These are phyloP conservation scores for Phytophthora citrophthora DNA, from an alignment of 352 stramenopile genomes.

Conservation along the genomic window DNA sequence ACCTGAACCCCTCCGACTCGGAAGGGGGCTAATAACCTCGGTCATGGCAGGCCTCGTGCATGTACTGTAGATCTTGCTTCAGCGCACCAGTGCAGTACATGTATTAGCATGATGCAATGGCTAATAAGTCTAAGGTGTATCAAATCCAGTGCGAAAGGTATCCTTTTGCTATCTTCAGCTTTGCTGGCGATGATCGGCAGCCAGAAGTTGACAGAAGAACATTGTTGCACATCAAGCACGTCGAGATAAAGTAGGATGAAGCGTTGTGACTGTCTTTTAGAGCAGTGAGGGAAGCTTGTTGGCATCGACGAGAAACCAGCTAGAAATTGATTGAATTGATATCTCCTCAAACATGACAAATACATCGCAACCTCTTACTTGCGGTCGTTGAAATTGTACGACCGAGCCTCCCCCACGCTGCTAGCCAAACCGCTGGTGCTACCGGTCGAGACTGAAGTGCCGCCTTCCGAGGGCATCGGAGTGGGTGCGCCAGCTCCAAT, in stretches of 20 bases:
- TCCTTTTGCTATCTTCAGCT: neutral
- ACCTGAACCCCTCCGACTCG: no score
- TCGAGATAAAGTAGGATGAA: neutral
- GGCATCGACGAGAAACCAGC: no score
- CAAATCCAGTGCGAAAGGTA: slow-evolving; percentile 39
- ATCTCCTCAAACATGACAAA: no score
- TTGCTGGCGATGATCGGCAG: neutral
- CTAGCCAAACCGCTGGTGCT: neutral
- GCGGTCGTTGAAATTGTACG: slow-evolving; percentile 11
- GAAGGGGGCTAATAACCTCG: no score
- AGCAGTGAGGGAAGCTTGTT: neutral
- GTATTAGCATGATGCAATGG: no score
- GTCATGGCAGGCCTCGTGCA: no score
- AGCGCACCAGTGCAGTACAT: no score
- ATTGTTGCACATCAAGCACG: slow-evolving; percentile 1
- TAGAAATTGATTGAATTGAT: no score
- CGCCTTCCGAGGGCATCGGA: slow-evolving; percentile 2
- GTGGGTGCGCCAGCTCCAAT: slow-evolving; percentile 7
- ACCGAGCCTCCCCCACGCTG: neutral
- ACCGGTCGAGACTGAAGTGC: neutral
- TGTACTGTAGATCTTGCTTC: no score
- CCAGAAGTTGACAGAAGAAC: neutral
- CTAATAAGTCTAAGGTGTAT: no score
- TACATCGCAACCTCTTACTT: neutral
- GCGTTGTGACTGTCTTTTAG: neutral